Base-by-base conservation (phyloP, 2,329 filamentous ascomycete genomes). In the Periconia sp. region DNA sequence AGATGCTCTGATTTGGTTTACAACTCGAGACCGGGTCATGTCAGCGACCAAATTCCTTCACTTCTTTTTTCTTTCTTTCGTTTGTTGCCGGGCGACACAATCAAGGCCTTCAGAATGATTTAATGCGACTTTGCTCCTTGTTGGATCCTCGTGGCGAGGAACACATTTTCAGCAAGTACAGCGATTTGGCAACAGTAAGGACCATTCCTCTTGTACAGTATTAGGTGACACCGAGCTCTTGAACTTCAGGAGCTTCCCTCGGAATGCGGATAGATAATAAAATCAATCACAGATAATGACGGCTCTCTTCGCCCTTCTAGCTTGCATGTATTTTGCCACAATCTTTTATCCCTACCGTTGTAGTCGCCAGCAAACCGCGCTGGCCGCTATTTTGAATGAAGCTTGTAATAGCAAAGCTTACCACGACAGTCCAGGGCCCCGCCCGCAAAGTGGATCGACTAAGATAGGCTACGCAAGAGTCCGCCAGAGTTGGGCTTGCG, bases 1-100 rank as follows among this genome's bases (percentile, higher is more conserved):
- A 75, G 62, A 74, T 74, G 65, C 64, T 74, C 33, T 74, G 57
- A 64, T 52, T 48, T 18, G 20, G 33, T 5, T 37, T 11, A 37
- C 11, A 11, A 37, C 3, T 13, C 33, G 15, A 33, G 8, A 7
- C 14, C 31, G 14, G 31, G 8, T 33, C 14, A 8, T 33, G 11
- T 11, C 15, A 37, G 5, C 15, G 33, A n/a, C 33, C 33, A 3
- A 14, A 14, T 37, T 11, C 17, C 35, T 52, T 58, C 49, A 42
- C 41, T 56, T 56, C 47, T 40, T 45, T 35, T 33, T 49, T 43
- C 55, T 48, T 14, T 31, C 46, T 56, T 58, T 55, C 53, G 53
- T 56, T 41, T 51, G 52, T 35, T 53, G 50, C 47, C 30, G 49
- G 61, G 45, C 47, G 46, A 55, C 52, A 56, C 47, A 54, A 50